A percentile compares a stretch with the other conserved stretches of the same genome.
Conservation (phyloP, 2,329 filamentous ascomycete species). For the Macrophomina phaseolina region DNA sequence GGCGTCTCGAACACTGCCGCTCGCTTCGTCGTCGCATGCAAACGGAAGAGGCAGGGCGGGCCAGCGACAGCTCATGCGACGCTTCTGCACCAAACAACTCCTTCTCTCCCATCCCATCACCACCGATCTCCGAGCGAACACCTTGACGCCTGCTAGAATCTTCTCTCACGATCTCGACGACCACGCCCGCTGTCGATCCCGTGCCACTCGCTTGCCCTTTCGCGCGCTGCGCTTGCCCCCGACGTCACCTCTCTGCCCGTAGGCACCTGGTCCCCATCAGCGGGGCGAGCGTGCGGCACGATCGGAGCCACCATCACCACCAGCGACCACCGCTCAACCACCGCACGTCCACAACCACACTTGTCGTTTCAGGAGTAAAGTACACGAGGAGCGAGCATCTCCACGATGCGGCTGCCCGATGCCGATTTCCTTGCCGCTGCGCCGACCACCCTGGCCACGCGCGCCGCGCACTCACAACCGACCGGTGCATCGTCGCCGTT, state of each 20-base stretch:
- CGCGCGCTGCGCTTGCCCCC: slow-evolving; percentile 15
- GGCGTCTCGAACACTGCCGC: slow-evolving; percentile 23
- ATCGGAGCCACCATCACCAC: slow-evolving; percentile 13
- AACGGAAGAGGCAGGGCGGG: slow-evolving; percentile 19
- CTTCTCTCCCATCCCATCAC: slow-evolving; percentile 7
- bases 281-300: slow-evolving; percentile 23
- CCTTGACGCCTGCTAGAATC: slow-evolving; percentile 8
- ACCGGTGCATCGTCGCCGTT: slow-evolving; percentile 36
- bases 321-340: neutral
- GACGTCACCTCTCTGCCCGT: slow-evolving; percentile 26
- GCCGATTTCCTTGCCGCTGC: slow-evolving; percentile 29
- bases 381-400: slow-evolving; percentile 14
- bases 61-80: slow-evolving; percentile 23
- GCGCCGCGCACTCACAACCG: slow-evolving; percentile 36
- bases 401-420: slow-evolving; percentile 42
- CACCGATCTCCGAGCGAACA: slow-evolving; percentile 18
- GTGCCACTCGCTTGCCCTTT: slow-evolving; percentile 20
- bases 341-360: neutral
- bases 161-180: slow-evolving; percentile 15
- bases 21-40: slow-evolving; percentile 24
- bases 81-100: slow-evolving; percentile 10
- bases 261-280: slow-evolving; percentile 26
- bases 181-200: slow-evolving; percentile 19
- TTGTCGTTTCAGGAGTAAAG: neutral
- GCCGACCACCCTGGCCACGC: slow-evolving; percentile 41